Evolutionary conservation across 1,284 basidiomycete genomes (phyloP), one percentile per base, ranked within the genome.

Genomic region (Marasmius fiardii): DNA sequence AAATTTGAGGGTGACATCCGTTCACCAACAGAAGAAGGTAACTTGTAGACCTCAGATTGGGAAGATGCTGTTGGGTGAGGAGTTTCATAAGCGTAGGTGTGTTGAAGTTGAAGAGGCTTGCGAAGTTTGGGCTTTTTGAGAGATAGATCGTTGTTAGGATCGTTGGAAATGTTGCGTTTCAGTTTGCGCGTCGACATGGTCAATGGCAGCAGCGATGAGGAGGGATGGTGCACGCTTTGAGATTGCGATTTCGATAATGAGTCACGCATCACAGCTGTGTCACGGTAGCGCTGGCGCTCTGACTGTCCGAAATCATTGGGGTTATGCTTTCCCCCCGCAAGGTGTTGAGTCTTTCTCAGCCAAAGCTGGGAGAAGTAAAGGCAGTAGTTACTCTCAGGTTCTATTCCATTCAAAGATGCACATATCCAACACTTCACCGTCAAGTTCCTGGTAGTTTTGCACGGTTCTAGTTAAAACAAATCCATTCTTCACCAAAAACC

Each of bases 401-500:
- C 47, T 28, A 28, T 5, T 26, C 26, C 47, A 49, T 20, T 49
- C 47, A 14, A 49, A 49, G 33, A 49, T 26, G 33, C 12, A 33
- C n/a, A 49, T 14, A 12, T 26, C 26, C 7, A 26, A 16, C 12
- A 49, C 33, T 3, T 49, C 47, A 12, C 28, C 26, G n/a, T 49
- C 47, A 20, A 49, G 24, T 31, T 18, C 23, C 26, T 31, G 28
- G 26, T 49, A 49, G 1, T 49, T 31, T 16, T 49, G 23, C 14
- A 49, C 31, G 12, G 12, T 49, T 1, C 26, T 16, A 18, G 33
- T 31, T 16, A 76, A 64, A 34, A 66, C 68, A 61, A 88, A 88
- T 11, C 82, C 84, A 56, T 80, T 82, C 74, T 86, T 88, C 65
- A 80, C 73, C 60, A 88, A 83, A 26, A 87, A 83, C 44, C 77